phyloP scores from a whole-genome alignment of 768 basidiomycete genomes.

The Neoboletus magnificus region DNA sequence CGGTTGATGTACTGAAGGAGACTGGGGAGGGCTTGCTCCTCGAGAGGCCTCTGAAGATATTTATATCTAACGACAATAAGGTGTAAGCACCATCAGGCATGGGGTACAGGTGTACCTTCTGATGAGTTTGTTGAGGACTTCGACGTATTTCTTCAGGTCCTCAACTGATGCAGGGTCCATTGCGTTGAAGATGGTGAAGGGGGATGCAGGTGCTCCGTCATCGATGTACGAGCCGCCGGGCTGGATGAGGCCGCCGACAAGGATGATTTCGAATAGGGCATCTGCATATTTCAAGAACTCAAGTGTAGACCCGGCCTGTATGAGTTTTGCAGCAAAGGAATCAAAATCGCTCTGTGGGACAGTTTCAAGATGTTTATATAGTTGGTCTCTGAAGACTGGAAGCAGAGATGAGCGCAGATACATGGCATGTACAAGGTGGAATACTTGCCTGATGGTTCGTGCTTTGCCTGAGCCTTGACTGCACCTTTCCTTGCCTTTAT shows the following conservation, averaged over 20 bases:
- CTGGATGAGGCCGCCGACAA: constrained; percentile 94
- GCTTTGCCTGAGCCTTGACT: constrained; percentile 89
- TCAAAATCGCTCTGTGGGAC: constrained; percentile 81
- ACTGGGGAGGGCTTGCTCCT: constrained; percentile 75
- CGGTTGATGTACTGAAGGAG: constrained; percentile 88
- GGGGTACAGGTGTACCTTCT: constrained; percentile 57
- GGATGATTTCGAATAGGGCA: constrained; percentile 90
- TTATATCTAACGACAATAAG: constrained; percentile 68
- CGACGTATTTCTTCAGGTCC: constrained; percentile 90
- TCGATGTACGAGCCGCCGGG: constrained; percentile 93
- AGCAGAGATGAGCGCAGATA: constrained; percentile 12
- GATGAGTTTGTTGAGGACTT: constrained; percentile 94
- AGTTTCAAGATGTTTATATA: constrained; percentile 87
- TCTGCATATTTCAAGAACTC: constrained; percentile 98
- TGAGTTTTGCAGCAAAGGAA: constrained; percentile 73
- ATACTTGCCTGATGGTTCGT: constrained; percentile 72
- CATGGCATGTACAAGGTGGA: background rate
- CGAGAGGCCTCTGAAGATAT: constrained; percentile 97
- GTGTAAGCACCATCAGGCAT: constrained; percentile 1
- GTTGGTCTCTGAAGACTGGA: constrained; percentile 88
- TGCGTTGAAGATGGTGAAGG: constrained; percentile 85
- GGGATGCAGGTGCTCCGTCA: constrained; percentile 78
- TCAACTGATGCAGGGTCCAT: constrained; percentile 74
- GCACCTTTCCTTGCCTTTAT: constrained; percentile 92
- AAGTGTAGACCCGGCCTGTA: constrained; percentile 88